Evolutionary conservation across 768 basidiomycete species (phyloP).

Genomic region (Mycena latifolia): DNA sequence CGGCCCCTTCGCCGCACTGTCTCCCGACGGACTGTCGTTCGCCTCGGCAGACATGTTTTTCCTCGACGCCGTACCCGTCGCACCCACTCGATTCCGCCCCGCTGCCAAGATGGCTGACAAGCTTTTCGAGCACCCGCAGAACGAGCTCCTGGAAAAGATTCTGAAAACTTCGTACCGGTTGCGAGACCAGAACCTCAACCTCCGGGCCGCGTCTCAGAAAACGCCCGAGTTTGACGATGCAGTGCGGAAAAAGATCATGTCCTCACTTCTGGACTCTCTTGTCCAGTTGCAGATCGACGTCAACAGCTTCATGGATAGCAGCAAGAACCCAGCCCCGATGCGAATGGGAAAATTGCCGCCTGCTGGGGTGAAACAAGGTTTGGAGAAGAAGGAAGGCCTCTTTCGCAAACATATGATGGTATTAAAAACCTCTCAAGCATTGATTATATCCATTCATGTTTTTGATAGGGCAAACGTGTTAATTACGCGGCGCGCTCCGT

Average conservation of each 20-base stretch:
- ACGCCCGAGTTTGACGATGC: constrained; percentile 62
- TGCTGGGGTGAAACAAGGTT: constrained; percentile 92
- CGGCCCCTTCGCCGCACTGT: constrained; percentile 80
- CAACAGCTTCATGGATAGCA: constrained; percentile 97
- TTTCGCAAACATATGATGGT: constrained; percentile 99
- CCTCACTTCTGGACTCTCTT: constrained; percentile 80
- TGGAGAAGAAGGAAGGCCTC: constrained; percentile 99
- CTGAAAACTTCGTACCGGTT: constrained; percentile 84
- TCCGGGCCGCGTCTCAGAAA: constrained; percentile 75
- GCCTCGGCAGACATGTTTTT: constrained; percentile 98
- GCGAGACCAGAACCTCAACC: constrained; percentile 78
- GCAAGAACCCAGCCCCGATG: constrained; percentile 90
- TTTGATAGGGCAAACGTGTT: constrained; percentile 92
- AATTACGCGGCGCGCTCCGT: constrained; percentile 99
- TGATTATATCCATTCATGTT: constrained; percentile 8
- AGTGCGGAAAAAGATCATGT: constrained; percentile 68
- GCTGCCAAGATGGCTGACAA: constrained; percentile 92
- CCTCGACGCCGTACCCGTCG: constrained; percentile 90
- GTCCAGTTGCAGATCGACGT: constrained; percentile 95
- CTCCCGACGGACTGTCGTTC: constrained; percentile 69
- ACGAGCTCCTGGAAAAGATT: constrained; percentile 87
- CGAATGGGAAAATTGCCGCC: constrained; percentile 93
- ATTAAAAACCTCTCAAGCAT: constrained; percentile 38
- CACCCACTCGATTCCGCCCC: constrained; percentile 96
- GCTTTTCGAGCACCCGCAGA: constrained; percentile 96